Evolutionary conservation across 169 alveolate species (phyloP), one percentile per base, ranked within the genome.

Genomic region (Plasmodium fragile): DNA sequence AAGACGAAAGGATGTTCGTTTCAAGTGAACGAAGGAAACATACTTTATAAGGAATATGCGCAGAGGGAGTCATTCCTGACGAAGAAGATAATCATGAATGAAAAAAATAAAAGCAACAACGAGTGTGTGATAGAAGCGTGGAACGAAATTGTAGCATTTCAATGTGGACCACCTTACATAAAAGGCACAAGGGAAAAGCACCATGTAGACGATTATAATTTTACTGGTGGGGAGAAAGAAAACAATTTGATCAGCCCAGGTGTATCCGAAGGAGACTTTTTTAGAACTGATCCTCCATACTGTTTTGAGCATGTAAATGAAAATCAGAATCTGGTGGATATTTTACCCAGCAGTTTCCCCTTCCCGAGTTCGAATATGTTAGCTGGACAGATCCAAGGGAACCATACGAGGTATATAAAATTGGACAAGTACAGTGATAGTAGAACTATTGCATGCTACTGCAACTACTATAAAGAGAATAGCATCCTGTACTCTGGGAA

Each of bases 1-100:
- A 77, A 89, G 32, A 89, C 90, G 32, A 77, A 80, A 79, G 94
- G 94, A 8, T 89, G 94, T 53, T 89, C 94, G 10, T 89, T 89
- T 80, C 94, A 89, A 65, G 81, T 65, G 34, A 69, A 65, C 13
- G 90, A 59, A 39, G 75, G 45, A n/a, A 28, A 36, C 55, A 10
- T 1, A 5, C 8, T 28, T 11, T 79, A 89, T 36, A 89, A 79
- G 71, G 90, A 80, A n/a, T 89, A 79, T 80, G 83, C 91, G 2
- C 49, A 55, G 41, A 89, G 82, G 69, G 90, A 89, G 72, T 59
- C 90, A 11, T 80, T 79, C 81, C 55, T 89, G 11, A 79, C 78
- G 16, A 89, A 13, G 45, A 55, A 41, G 43, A 39, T 79, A 34
- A 89, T 89, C 22, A 16, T 89, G 36, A 89, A 41, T 79, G 77